phyloP scores from a whole-genome alignment of 2,329 filamentous ascomycete species.

The Aspergillus candidus region DNA sequence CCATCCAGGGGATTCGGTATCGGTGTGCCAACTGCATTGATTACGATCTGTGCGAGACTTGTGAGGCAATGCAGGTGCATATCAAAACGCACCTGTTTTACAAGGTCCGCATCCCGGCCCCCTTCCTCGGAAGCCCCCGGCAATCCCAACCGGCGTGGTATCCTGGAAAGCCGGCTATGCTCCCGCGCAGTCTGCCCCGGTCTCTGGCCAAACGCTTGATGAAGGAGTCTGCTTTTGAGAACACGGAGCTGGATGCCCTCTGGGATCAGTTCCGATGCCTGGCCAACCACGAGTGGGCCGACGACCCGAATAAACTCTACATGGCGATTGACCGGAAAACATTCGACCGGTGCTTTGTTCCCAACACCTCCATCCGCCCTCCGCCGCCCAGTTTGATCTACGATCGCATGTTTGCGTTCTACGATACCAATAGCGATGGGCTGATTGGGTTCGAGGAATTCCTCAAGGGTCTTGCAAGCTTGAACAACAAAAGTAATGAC shows the following conservation, averaged over 20 bases:
- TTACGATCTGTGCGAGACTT: constrained; percentile 91
- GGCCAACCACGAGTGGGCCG: constrained; percentile 75
- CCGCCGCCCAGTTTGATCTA: constrained; percentile 83
- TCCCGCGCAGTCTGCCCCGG: constrained; percentile 61
- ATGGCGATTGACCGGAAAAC: constrained; percentile 87
- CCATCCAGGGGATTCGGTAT: constrained; percentile 88
- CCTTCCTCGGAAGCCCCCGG: constrained; percentile 69
- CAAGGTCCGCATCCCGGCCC: constrained; percentile 86
- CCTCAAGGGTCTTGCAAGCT: constrained; percentile 67
- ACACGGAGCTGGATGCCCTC: constrained; percentile 81
- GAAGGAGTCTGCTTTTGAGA: constrained; percentile 70
- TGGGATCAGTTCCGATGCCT: constrained; percentile 98
- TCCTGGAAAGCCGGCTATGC: constrained; percentile 72
- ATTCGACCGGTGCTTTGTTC: constrained; percentile 85
- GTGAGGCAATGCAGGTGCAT: constrained; percentile 67
- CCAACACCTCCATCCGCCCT: constrained; percentile 71
- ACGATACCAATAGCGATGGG: constrained; percentile 83
- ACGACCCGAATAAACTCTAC: constrained; percentile 69
- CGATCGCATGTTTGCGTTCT: constrained; percentile 94
- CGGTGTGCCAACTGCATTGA: constrained; percentile 94
- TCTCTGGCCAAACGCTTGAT: constrained; percentile 62
- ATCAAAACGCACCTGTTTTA: constrained; percentile 93
- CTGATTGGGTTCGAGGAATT: constrained; percentile 93
- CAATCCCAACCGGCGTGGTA: constrained; percentile 82
- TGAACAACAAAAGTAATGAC: constrained; percentile 53